Percentiles rank a stretch among this genome's conserved stretches.
These are phyloP conservation scores for Globisporangium parvum DNA, from an alignment of 352 stramenopile genomes.

Conservation along the genomic window DNA sequence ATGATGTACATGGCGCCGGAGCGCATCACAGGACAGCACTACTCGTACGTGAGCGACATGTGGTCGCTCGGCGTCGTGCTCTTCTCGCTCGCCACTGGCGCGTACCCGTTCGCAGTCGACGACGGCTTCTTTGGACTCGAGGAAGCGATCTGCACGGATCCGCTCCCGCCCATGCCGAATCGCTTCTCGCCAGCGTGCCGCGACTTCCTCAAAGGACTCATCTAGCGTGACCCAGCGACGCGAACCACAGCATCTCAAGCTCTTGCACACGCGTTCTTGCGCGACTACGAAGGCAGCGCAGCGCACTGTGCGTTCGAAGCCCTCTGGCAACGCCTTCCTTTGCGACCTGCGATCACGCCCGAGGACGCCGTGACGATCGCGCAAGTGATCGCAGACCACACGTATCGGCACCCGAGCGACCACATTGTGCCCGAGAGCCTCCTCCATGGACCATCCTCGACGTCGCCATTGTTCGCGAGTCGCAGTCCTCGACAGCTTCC, in stretches of 20 bases:
- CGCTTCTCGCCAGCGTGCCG: slow-evolving; percentile 85
- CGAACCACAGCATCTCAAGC: slow-evolving; percentile 83
- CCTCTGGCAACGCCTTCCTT: slow-evolving; percentile 32
- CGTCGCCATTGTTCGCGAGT: not conserved
- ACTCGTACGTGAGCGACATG: slow-evolving; percentile 75
- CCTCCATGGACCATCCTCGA: not conserved
- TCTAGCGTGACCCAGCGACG: slow-evolving; percentile 81
- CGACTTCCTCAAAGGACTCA: slow-evolving; percentile 89
- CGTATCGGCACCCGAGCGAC: slow-evolving; percentile 9
- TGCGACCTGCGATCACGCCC: slow-evolving; percentile 12
- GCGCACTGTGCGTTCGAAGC: slow-evolving; percentile 27
- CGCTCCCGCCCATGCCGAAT: slow-evolving; percentile 64
- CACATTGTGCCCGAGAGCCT: slow-evolving; percentile 1
- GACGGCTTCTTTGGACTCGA: slow-evolving; percentile 82
- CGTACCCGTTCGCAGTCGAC: slow-evolving; percentile 65
- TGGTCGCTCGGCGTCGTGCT: slow-evolving; percentile 77
- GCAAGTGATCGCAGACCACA: slow-evolving; percentile 16
- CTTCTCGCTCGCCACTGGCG: slow-evolving; percentile 57
- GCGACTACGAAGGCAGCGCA: slow-evolving; percentile 30
- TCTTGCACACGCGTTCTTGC: slow-evolving; percentile 87
- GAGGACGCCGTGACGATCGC: slow-evolving; percentile 10
- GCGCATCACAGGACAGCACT: slow-evolving; percentile 83
- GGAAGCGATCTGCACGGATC: slow-evolving; percentile 74
- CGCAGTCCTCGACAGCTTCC: not conserved
- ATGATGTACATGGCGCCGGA: slow-evolving; percentile 95